A percentile compares a stretch with the other conserved stretches of the same genome.
Evolutionary conservation across 1,284 basidiomycete genomes (phyloP).

Genomic region (Leccinum angustisporum): DNA sequence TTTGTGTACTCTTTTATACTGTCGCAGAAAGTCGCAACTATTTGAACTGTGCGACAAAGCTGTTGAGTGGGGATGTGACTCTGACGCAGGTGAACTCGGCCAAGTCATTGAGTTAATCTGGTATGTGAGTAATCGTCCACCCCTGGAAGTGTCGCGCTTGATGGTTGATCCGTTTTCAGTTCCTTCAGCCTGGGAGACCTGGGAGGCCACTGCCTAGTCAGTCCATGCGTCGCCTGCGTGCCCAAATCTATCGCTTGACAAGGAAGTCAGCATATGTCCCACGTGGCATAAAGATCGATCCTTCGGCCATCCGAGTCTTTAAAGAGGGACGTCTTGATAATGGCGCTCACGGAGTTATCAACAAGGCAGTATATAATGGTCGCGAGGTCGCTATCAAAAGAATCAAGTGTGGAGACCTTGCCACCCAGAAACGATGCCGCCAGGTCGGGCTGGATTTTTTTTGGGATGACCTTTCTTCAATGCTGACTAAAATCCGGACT

Average conservation of each 20-base stretch:
- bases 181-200: slow-evolving; percentile 4
- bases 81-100: slow-evolving; percentile 9
- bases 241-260: slow-evolving; percentile 30
- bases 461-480: neutral
- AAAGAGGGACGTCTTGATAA: neutral
- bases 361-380: slow-evolving; percentile 7
- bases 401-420: slow-evolving; percentile 7
- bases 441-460: slow-evolving; percentile 15
- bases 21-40: slow-evolving; percentile 17
- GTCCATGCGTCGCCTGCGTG: slow-evolving; percentile 17
- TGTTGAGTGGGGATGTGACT: neutral
- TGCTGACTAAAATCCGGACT: slow-evolving; percentile 3
- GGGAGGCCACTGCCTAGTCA: neutral
- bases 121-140: slow-evolving; percentile 16
- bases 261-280: slow-evolving; percentile 32
- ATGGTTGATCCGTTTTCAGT: slow-evolving; percentile 10
- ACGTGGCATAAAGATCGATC: slow-evolving; percentile 14
- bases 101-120: slow-evolving; percentile 27
- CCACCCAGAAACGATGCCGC: slow-evolving; percentile 3
- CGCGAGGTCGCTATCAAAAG: slow-evolving; percentile 22
- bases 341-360: slow-evolving; percentile 13
- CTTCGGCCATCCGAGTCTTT: slow-evolving; percentile 1
- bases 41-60: slow-evolving; percentile 11
- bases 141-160: neutral
- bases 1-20: slow-evolving; percentile 24